Evolutionary conservation across 2,329 filamentous ascomycete species (phyloP), one percentile per base, ranked within the genome.

Genomic region (Colletotrichum lupini): DNA sequence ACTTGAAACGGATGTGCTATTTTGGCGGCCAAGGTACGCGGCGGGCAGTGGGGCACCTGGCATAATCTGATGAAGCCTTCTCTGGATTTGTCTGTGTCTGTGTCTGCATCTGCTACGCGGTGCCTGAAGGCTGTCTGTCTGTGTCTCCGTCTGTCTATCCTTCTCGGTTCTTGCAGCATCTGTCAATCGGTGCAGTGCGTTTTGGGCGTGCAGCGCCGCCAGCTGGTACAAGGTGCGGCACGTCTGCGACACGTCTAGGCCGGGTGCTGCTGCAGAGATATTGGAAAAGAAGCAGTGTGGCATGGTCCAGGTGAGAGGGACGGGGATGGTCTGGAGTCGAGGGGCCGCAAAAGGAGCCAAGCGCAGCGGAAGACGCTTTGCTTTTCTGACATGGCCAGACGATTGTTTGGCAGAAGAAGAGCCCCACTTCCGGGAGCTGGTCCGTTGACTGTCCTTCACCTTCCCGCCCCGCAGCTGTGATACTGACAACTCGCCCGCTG

Each of bases 1-100:
- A 60, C 62, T 57, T 62, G 71, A 74, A 74, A 74, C 67, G 28
- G 49, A 37, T 58, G 30, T 61, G 68, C 61, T 74, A 72, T 63
- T 74, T 71, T 67, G 61, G 68, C 71, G 67, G 67, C 61, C n/a
- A 53, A 62, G 42, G 56, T 63, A 52, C 46, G 46, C 67, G 49
- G 46, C 56, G 49, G 28, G 67, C 67, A 60, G 61, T 63, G 70
- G 70, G 67, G 67, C 32, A 46, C 32, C 53, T 49, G 65, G 65
- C 30, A 69, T 30, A 49, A 49, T 69, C 61, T 52, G 61, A 67
- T 62, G 62, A 67, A 67, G 56, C 37, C 28, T 55, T 53, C 61
- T 64, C 14, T 60, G 60, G 37, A 42, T 42, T 5, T 42, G 37
- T 42, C 14, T 42, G 37, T 19, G 14, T 64, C 14, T 60, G 60